Evolutionary conservation across 371 early-diverging fungal species (phyloP).

Genomic region (Fennellomyces sp.): DNA sequence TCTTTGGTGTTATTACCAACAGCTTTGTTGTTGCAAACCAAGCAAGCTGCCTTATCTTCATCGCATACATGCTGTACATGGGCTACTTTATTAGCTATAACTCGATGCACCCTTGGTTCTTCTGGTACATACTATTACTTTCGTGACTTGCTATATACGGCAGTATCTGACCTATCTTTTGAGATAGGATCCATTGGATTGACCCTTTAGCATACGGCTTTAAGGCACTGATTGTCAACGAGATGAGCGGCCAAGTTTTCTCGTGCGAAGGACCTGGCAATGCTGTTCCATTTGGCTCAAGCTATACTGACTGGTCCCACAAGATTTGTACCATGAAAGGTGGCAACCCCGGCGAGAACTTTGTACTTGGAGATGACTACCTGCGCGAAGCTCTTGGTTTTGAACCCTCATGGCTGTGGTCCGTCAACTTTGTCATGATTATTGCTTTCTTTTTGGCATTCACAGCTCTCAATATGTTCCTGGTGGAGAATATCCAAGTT

Average conservation of each 20-base stretch:
- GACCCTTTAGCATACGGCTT: conserved; percentile 70
- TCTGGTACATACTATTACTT: conserved; percentile 38
- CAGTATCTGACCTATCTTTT: too few relatives aligned
- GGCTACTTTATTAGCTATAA: conserved; percentile 42
- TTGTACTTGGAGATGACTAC: conserved; percentile 58
- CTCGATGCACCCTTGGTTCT: conserved; percentile 57
- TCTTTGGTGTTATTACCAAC: conserved; percentile 46
- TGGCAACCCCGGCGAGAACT: conserved; percentile 43
- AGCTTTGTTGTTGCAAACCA: conserved; percentile 41
- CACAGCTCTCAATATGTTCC: conserved; percentile 31
- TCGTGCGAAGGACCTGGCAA: conserved; percentile 46
- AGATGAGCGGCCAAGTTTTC: conserved; percentile 50
- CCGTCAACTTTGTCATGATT: conserved; percentile 51
- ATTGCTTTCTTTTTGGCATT: conserved; percentile 44
- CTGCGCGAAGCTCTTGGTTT: conserved; percentile 37
- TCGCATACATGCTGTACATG: neutral
- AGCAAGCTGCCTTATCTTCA: neutral
- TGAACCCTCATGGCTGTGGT: conserved; percentile 49
- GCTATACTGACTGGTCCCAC: conserved; percentile 47
- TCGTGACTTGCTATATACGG: neutral
- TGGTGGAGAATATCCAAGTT: conserved; percentile 43
- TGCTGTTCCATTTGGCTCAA: conserved; percentile 43
- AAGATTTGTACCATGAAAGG: conserved; percentile 60
- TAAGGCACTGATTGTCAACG: conserved; percentile 65
- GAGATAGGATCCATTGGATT: conserved; percentile 47